Evolutionary conservation across 176 grass and related monocot species (phyloP).

Genomic region (Zea mays): DNA sequence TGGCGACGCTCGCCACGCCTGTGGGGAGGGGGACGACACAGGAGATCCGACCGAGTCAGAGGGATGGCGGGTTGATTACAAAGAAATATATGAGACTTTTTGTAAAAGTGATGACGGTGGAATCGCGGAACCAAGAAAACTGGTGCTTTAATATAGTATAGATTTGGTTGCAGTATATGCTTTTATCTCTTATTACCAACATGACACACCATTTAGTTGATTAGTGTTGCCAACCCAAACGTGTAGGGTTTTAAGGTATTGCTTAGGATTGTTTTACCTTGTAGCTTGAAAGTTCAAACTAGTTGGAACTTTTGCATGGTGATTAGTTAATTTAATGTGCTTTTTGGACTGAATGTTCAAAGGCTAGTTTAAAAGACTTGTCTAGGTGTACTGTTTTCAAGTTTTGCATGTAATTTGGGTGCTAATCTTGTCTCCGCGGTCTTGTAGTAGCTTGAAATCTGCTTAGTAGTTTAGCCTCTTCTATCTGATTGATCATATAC

Average conservation of each 20-base stretch:
- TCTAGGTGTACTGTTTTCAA: not conserved
- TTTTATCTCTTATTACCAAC: too few species aligned
- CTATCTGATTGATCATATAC: not conserved
- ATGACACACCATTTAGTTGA: not conserved
- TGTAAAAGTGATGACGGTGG: too few species aligned
- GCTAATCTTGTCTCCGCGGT: not conserved
- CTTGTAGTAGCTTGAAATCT: not conserved
- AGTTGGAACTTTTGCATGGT: not conserved
- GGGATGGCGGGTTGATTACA: too few species aligned
- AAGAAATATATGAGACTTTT: too few species aligned
- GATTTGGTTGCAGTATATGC: too few species aligned
- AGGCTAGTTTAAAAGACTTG: not conserved
- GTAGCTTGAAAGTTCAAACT: not conserved
- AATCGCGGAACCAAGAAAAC: too few species aligned
- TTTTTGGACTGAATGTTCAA: not conserved
- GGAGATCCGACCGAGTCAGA: too few species aligned
- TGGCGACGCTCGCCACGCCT: too few species aligned
- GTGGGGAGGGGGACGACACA: too few species aligned
- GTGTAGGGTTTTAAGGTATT: not conserved
- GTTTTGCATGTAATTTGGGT: not conserved
- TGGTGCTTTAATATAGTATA: too few species aligned
- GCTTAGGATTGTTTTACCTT: not conserved
- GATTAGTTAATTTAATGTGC: not conserved
- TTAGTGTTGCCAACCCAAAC: not conserved
- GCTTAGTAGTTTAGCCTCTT: not conserved